Conservation (phyloP, 768 basidiomycete genomes). For the Tricholomella constricta region DNA sequence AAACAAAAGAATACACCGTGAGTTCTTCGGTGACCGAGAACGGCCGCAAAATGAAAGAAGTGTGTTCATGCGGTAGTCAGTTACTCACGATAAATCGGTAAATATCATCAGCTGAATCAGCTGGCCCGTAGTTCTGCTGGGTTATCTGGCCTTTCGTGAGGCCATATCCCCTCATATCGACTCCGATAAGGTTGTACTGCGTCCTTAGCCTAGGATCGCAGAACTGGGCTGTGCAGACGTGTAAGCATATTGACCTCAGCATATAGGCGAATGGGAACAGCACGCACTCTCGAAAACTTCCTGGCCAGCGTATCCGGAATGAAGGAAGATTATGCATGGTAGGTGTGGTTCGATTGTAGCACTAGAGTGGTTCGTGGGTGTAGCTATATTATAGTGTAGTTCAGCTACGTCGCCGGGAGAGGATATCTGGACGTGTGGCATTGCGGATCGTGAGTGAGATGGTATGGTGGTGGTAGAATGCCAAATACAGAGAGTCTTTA, state of each 20-base stretch:
- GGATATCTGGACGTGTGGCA: conserved; percentile 18
- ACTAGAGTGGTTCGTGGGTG: conserved; percentile 19
- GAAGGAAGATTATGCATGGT: conserved; percentile 23
- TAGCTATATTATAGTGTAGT: conserved; percentile 20
- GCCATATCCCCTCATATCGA: conserved; percentile 30
- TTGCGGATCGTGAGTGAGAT: neutral
- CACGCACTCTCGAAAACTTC: conserved; percentile 22
- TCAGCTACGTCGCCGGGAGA: conserved; percentile 20
- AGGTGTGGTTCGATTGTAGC: conserved; percentile 16
- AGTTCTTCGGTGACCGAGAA: neutral
- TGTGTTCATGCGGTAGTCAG: neutral
- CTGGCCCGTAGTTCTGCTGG: conserved; percentile 17
- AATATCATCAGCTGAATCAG: conserved; percentile 29
- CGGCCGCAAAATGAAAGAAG: neutral
- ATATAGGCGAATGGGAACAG: neutral
- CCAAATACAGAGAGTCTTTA: neutral
- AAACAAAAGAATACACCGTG: neutral
- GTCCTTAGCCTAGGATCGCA: conserved; percentile 24
- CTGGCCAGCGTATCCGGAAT: conserved; percentile 21
- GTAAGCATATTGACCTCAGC: neutral
- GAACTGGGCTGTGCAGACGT: conserved; percentile 21
- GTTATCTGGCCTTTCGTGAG: conserved; percentile 20
- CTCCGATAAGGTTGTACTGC: conserved; percentile 30
- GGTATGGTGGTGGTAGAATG: conserved; percentile 3
- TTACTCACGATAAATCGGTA: conserved; percentile 28